phyloP scores from a whole-genome alignment of 1,139 yeast species.

The Eremothecium coryli region DNA sequence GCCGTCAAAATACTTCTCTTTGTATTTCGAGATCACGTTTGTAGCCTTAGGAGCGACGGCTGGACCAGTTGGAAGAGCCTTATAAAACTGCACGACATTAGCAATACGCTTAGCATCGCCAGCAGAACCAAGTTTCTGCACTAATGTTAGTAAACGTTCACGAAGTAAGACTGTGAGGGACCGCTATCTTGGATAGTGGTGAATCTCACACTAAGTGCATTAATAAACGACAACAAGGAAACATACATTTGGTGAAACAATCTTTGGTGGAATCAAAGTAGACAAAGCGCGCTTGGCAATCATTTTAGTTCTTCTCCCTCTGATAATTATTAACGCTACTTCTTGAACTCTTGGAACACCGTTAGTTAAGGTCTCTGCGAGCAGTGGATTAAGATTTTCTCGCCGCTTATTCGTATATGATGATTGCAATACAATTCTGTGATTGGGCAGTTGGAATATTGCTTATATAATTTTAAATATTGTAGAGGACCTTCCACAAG shows the following conservation, averaged over 20 bases:
- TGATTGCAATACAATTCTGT: background rate
- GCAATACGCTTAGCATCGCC: conserved; percentile 97
- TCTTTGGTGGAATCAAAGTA: conserved; percentile 96
- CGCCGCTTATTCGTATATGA: background rate
- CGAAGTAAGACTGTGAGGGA: background rate
- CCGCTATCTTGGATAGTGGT: background rate
- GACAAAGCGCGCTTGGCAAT: conserved; percentile 88
- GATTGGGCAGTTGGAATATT: background rate
- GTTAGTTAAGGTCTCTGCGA: no score
- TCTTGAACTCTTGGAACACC: no score
- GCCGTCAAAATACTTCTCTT: conserved; percentile 69
- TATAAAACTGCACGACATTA: conserved; percentile 90
- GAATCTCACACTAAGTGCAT: background rate
- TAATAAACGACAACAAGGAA: background rate
- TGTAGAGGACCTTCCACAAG: no score
- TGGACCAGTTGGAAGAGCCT: conserved; percentile 90
- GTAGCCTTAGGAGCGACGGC: conserved; percentile 62
- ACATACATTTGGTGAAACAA: conserved; percentile 90
- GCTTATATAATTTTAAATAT: background rate
- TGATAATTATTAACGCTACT: no score
- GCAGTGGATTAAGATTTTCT: conserved; percentile 1
- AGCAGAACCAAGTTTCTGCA: conserved; percentile 80
- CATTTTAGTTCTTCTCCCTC: conserved; percentile 25
- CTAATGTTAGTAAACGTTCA: conserved; percentile 6
- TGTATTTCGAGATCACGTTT: conserved; percentile 66